Evolutionary conservation across 108 stramenopile genomes (phyloP).

Genomic region (Nitzschia inconspicua): DNA sequence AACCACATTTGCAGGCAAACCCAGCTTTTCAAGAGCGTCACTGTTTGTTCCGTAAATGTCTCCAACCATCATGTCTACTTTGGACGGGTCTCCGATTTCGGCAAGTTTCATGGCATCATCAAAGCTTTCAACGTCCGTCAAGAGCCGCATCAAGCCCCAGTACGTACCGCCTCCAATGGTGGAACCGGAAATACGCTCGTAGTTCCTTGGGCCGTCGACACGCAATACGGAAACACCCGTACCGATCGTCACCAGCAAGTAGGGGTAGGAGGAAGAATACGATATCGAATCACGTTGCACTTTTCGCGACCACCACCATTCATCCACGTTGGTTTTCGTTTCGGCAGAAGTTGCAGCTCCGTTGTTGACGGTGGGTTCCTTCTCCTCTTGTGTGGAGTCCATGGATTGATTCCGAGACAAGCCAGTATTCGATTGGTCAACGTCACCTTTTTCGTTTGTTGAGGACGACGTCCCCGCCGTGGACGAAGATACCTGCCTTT

Average conservation of each 20-base stretch:
- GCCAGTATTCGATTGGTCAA: background rate
- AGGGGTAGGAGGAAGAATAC: constrained; percentile 77
- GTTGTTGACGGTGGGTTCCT: constrained; percentile 1
- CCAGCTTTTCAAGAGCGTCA: constrained; percentile 88
- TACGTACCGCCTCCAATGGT: constrained; percentile 99
- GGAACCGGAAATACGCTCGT: constrained; percentile 96
- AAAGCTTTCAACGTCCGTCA: constrained; percentile 91
- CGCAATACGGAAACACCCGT: constrained; percentile 94
- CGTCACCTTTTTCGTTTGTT: background rate
- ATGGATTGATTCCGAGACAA: background rate
- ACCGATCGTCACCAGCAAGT: constrained; percentile 95
- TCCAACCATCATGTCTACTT: constrained; percentile 89
- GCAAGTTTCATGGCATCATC: constrained; percentile 90
- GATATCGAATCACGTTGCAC: constrained; percentile 77
- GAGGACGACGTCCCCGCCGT: background rate
- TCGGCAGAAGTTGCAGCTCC: background rate
- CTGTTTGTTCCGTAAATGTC: constrained; percentile 95
- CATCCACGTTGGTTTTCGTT: constrained; percentile 36
- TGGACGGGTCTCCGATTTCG: constrained; percentile 86
- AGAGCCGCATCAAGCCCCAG: constrained; percentile 95
- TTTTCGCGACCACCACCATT: constrained; percentile 88
- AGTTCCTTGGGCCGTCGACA: constrained; percentile 92
- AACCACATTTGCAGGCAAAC: constrained; percentile 82
- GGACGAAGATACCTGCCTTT: constrained; percentile 3
- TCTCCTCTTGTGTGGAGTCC: constrained; percentile 4